Base-by-base conservation (phyloP, 75 land plant genomes). In the Isoetes taiwanensis region DNA sequence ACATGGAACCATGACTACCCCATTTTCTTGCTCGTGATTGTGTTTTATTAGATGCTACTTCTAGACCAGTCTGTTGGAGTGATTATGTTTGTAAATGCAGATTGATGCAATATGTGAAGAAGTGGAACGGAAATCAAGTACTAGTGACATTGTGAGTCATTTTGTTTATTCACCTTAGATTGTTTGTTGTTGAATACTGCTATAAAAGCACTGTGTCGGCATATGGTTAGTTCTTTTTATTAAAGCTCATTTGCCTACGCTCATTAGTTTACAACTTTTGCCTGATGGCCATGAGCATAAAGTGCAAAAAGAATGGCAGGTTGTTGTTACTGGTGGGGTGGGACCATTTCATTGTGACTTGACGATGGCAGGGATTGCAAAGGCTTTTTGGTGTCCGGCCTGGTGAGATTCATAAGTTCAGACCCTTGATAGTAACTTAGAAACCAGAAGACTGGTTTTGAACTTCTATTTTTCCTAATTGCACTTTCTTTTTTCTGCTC, bases 351-450 rank as follows among this genome's bases (percentile, higher is more conserved):
- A 77, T 69, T 85, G 77, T 28, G 96, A 90, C 78, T 81, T 82
- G 38, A 74, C 96, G 5, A 24, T 80, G 30, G 79, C 84, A 5
- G 96, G 96, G 57, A 81, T 90, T 32, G 86, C 91, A 24, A 90
- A 90, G 73, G 83, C 91, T 8, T 85, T n/a, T 90, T 80, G 96
- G 84, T 19, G 96, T 85, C 61, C 96, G 91, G n/a, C 24, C 61
- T 85, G 96, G 96, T 90, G 32, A 40, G 79, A 60, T 17, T 1
- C 26, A 10, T 28, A 16, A 3, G 23, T 11, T 30, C 12, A 23
- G 28, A 24, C 24, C 11, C 23, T 29, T 24, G 32, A 31, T 30
- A 62, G 56, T 12, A 28, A 6, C 23, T 40, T 63, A 21, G 16
- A 0, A n/a, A 52, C 23, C 17, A 52, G 24, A 16, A 1, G 54